Evolutionary conservation across 345 rosid species (phyloP).

Genomic region (Arabis hirsuta): DNA sequence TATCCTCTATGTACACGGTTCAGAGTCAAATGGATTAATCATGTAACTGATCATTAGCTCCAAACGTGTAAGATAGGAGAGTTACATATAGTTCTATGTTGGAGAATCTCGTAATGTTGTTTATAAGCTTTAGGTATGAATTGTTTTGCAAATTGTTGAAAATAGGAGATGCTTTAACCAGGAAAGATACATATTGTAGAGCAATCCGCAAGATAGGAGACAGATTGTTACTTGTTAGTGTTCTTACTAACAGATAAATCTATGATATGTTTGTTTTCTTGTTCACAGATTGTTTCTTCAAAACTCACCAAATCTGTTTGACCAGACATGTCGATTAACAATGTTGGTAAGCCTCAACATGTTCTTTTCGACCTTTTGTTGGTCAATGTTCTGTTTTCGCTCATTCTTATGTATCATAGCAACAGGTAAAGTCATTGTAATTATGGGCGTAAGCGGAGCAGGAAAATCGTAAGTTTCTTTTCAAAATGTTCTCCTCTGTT

Average conservation of each 20-base stretch:
- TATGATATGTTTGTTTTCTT: constrained; percentile 4
- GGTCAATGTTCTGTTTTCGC: background rate
- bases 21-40: constrained; percentile 11
- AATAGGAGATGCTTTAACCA: too few species aligned
- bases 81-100: background rate
- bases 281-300: constrained; percentile 25
- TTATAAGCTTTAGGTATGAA: background rate
- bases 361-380: background rate
- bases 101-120: background rate
- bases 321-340: constrained; percentile 22
- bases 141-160: constrained; percentile 1
- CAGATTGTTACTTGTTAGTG: too few species aligned
- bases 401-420: constrained; percentile 20
- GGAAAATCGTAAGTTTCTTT: constrained; percentile 69
- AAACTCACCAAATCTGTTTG: background rate
- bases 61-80: background rate
- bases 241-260: background rate
- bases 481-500: background rate
- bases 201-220: too few species aligned
- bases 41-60: constrained; percentile 14
- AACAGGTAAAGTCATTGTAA: constrained; percentile 54
- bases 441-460: constrained; percentile 83
- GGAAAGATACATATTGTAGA: too few species aligned
- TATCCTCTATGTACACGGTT: background rate
- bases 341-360: constrained; percentile 31